phyloP scores from a whole-genome alignment of 1,284 basidiomycete species.

The Acaromyces ingoldii region DNA sequence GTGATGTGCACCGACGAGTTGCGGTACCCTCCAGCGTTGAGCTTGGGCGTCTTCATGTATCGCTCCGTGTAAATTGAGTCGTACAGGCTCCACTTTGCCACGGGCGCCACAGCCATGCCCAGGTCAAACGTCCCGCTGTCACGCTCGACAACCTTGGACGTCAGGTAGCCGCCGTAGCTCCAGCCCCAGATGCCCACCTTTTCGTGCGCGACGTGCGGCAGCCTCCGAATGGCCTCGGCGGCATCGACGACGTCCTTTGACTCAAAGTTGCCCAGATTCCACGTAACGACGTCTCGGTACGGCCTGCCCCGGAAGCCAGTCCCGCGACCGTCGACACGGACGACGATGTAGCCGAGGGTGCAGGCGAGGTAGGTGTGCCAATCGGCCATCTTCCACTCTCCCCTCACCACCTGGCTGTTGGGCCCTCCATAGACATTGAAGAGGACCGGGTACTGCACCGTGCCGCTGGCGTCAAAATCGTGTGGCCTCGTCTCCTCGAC shows the following conservation, averaged over 20 bases:
- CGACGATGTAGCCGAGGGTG: conserved; percentile 75
- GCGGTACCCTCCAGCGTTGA: conserved; percentile 76
- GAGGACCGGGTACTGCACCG: conserved; percentile 80
- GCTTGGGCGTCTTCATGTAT: conserved; percentile 81
- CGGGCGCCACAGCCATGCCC: conserved; percentile 74
- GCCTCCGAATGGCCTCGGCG: conserved; percentile 56
- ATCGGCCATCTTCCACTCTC: conserved; percentile 20
- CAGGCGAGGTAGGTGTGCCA: conserved; percentile 85
- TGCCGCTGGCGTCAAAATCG: conserved; percentile 83
- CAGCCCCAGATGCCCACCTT: conserved; percentile 68
- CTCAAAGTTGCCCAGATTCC: conserved; percentile 79
- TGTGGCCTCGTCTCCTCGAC: conserved; percentile 84
- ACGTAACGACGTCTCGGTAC: conserved; percentile 75
- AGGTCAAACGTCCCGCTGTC: conserved; percentile 77
- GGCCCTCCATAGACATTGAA: conserved; percentile 73
- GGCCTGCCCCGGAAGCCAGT: conserved; percentile 82
- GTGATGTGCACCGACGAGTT: conserved; percentile 79
- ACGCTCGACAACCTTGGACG: conserved; percentile 53
- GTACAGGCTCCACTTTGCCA: conserved; percentile 51
- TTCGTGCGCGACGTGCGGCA: conserved; percentile 70
- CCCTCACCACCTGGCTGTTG: conserved; percentile 58
- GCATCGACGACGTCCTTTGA: conserved; percentile 79
- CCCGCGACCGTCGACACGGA: conserved; percentile 84
- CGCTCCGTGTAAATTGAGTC: conserved; percentile 78
- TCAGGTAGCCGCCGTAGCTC: conserved; percentile 43